Evolutionary conservation across 495 filamentous ascomycete genomes (phyloP), one percentile per base, ranked within the genome.

Genomic region (Penicillium coffeae): DNA sequence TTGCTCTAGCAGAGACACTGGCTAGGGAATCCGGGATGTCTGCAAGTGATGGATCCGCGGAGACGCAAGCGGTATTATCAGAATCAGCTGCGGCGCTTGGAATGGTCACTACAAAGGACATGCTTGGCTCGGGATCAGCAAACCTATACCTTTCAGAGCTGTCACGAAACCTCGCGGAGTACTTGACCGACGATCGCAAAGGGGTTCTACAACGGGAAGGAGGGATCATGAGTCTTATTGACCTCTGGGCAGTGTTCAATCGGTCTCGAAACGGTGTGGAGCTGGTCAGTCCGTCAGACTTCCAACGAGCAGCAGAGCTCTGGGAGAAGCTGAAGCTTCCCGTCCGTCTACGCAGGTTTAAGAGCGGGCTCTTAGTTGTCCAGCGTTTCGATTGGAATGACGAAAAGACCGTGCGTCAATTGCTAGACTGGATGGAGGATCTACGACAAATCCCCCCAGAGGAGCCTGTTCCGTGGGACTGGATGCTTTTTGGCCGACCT

Each of bases 211-310:
- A 77, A 45, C 83, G 78, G 45, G 90, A 95, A 59, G 94, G 93
- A 8, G 93, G 93, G 1, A 94, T 97, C 54, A 89, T 97, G 65
- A 95, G 83, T 45, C 77, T 99, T 7, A 92, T 97, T 16, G 93
- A 99, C 60, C 76, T 97, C 1, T 99, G 93, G 93, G 90, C 93
- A 7, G 78, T 95, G 25, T 96, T 96, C 73, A 99, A 99, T 59
- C 86, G 93, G n/a, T 89, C 89, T 18, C 79, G 94, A 34, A 90
- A 89, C 44, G 93, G 93, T 8, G 90, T 99, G 8, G 94, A 99
- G 62, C 77, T 99, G 8, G 85, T 97, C 51, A 95, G 88, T 52
- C 93, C 93, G 0, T 74, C 81, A 6, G 93, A 99, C 59, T 94
- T 97, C 55, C 87, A 93, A 59, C 90, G 88, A 59, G 94, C 94